Conservation (phyloP, 1,139 yeast genomes). For the Hansenula sp. region DNA sequence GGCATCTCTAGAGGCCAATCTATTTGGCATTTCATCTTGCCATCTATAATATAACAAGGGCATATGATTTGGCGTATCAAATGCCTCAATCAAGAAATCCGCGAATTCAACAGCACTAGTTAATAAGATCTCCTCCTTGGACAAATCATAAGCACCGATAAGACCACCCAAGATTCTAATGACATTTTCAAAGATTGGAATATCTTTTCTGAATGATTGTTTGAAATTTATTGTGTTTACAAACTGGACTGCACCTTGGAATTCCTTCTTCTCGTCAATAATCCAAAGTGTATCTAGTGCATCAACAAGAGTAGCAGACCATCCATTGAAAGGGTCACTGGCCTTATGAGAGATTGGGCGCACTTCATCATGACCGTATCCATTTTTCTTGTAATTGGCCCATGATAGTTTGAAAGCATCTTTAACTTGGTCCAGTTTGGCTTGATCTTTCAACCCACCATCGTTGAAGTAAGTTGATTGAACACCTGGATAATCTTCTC, state of each 20-base stretch:
- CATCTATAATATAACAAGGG: conserved; percentile 65
- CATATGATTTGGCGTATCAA: conserved; percentile 63
- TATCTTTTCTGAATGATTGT: conserved; percentile 32
- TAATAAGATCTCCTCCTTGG: conserved; percentile 49
- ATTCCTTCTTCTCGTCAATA: conserved; percentile 55
- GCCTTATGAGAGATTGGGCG: conserved; percentile 31
- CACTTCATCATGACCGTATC: conserved; percentile 68
- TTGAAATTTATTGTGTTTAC: conserved; percentile 51
- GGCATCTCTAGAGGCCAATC: conserved; percentile 41
- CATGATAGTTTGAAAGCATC: conserved; percentile 53
- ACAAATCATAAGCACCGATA: conserved; percentile 63
- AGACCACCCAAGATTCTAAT: conserved; percentile 73
- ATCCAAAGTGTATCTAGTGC: conserved; percentile 64
- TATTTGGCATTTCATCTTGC: conserved; percentile 41
- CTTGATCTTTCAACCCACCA: conserved; percentile 25
- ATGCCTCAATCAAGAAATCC: conserved; percentile 63
- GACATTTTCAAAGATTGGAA: conserved; percentile 70
- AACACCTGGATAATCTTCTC: conserved; percentile 21
- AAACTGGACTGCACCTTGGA: conserved; percentile 46
- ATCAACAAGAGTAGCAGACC: conserved; percentile 57
- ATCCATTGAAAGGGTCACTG: conserved; percentile 39
- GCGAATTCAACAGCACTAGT: conserved; percentile 61
- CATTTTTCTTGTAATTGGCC: conserved; percentile 53
- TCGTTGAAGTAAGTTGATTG: conserved; percentile 26
- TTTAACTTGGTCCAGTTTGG: conserved; percentile 42